These are phyloP conservation scores for Chaetoceros tenuissimus DNA, from an alignment of 108 stramenopile genomes.

Conservation along the genomic window DNA sequence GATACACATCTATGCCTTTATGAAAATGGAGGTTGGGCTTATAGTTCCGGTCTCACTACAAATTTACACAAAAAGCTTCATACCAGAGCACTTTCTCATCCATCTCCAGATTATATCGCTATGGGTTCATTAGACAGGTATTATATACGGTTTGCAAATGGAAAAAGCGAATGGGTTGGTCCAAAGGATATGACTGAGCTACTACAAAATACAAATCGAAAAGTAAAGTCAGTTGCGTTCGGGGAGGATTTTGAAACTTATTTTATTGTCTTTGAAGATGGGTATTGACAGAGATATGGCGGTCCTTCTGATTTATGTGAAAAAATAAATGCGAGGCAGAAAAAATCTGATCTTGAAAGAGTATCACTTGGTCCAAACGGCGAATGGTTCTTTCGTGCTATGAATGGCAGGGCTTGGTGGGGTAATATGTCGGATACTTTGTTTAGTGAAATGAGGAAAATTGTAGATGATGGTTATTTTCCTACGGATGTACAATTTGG, in stretches of 20 bases:
- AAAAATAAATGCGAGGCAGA: slow-evolving; percentile 36
- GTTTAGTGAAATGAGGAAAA: slow-evolving; percentile 32
- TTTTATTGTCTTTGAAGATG: slow-evolving; percentile 64
- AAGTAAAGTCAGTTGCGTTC: slow-evolving; percentile 55
- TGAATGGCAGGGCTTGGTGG: slow-evolving; percentile 79
- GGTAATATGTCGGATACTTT: slow-evolving; percentile 53
- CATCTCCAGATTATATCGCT: slow-evolving; percentile 53
- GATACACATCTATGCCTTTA: no score
- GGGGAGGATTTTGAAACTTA: slow-evolving; percentile 55
- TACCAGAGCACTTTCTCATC: no score
- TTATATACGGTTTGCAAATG: slow-evolving; percentile 60
- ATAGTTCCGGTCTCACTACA: no score
- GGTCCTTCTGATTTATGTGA: slow-evolving; percentile 50
- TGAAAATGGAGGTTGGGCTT: no score
- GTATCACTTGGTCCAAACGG: slow-evolving; percentile 59
- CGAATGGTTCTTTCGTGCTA: slow-evolving; percentile 69
- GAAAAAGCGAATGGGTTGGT: slow-evolving; percentile 45
- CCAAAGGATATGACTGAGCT: slow-evolving; percentile 41
- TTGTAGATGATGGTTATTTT: slow-evolving; percentile 36
- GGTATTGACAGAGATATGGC: slow-evolving; percentile 57
- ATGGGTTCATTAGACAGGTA: slow-evolving; percentile 62
- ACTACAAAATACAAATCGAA: slow-evolving; percentile 31
- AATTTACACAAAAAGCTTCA: no score
- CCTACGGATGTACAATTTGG: slow-evolving; percentile 68
- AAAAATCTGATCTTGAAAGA: slow-evolving; percentile 44